Evolutionary conservation across 352 stramenopile genomes (phyloP).

Genomic region (Phytophthora sp.): DNA sequence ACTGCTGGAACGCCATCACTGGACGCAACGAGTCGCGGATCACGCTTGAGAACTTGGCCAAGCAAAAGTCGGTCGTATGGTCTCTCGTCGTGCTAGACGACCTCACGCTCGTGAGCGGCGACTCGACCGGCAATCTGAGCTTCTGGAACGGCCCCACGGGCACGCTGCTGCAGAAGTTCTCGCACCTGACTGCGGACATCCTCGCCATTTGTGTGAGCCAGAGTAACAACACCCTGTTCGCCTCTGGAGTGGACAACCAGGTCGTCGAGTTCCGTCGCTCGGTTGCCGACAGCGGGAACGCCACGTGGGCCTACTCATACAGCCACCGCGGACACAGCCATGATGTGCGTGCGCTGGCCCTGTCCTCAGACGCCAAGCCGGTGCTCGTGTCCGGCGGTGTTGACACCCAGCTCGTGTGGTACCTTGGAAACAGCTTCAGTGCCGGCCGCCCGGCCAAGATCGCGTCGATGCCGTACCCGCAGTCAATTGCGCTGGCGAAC

Average conservation of each 20-base stretch:
- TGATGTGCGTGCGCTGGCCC: conserved; percentile 87
- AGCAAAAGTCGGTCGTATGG: conserved; percentile 90
- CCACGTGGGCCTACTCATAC: conserved; percentile 84
- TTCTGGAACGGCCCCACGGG: conserved; percentile 93
- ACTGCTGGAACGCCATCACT: conserved; percentile 83
- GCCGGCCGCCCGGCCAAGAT: conserved; percentile 87
- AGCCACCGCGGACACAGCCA: conserved; percentile 91
- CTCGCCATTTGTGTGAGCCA: conserved; percentile 84
- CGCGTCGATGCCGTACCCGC: conserved; percentile 87
- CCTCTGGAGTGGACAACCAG: conserved; percentile 93
- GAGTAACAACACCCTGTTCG: conserved; percentile 91
- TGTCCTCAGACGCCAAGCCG: conserved; percentile 55
- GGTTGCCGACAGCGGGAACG: conserved; percentile 38
- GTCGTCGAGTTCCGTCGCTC: conserved; percentile 86
- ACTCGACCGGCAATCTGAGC: conserved; percentile 93
- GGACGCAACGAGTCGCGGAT: conserved; percentile 86
- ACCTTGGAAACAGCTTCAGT: conserved; percentile 85
- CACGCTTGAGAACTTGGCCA: conserved; percentile 81
- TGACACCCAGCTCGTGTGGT: conserved; percentile 95
- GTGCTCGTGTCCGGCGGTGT: conserved; percentile 92
- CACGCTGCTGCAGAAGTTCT: conserved; percentile 93
- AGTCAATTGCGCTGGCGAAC: conserved; percentile 66
- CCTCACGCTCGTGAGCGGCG: conserved; percentile 92
- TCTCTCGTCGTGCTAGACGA: conserved; percentile 89
- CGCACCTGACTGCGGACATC: conserved; percentile 92